These are phyloP conservation scores for Neoconidiobolus thromboides DNA, from an alignment of 371 early-diverging fungal species.

Conservation along the genomic window DNA sequence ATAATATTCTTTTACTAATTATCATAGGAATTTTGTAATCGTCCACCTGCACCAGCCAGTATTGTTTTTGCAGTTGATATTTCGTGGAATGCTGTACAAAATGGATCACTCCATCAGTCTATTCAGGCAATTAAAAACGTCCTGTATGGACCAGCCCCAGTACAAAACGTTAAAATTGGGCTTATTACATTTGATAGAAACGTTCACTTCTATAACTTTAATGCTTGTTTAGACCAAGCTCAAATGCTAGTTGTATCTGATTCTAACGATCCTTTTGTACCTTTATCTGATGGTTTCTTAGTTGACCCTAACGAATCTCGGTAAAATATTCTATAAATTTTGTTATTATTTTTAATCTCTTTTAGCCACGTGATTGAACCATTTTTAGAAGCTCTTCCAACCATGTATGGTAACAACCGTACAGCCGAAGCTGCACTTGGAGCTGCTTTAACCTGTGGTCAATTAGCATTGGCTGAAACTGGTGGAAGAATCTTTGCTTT, in stretches of 20 bases:
- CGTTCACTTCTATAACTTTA: constrained; percentile 90
- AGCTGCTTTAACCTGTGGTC: constrained; percentile 58
- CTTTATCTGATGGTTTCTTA: constrained; percentile 64
- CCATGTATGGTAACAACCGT: constrained; percentile 57
- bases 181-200: constrained; percentile 77
- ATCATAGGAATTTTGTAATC: constrained; percentile 31
- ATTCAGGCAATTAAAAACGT: constrained; percentile 40
- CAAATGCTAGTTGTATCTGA: constrained; percentile 94
- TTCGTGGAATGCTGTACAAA: constrained; percentile 59
- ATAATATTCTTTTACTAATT: constrained; percentile 19
- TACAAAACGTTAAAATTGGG: constrained; percentile 48
- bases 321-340: constrained; percentile 10
- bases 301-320: constrained; percentile 43
- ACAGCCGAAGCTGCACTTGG: constrained; percentile 58
- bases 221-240: constrained; percentile 57
- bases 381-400: constrained; percentile 61
- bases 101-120: constrained; percentile 50
- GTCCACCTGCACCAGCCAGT: constrained; percentile 43
- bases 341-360: constrained; percentile 31
- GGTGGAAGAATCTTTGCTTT: constrained; percentile 79
- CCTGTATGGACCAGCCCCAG: constrained; percentile 33
- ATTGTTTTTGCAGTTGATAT: constrained; percentile 88
- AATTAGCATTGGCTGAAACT: constrained; percentile 43
- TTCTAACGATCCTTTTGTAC: constrained; percentile 79
- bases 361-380: constrained; percentile 44